Conservation (phyloP, 768 basidiomycete species). For the Sporobolomyces pararoseus region DNA sequence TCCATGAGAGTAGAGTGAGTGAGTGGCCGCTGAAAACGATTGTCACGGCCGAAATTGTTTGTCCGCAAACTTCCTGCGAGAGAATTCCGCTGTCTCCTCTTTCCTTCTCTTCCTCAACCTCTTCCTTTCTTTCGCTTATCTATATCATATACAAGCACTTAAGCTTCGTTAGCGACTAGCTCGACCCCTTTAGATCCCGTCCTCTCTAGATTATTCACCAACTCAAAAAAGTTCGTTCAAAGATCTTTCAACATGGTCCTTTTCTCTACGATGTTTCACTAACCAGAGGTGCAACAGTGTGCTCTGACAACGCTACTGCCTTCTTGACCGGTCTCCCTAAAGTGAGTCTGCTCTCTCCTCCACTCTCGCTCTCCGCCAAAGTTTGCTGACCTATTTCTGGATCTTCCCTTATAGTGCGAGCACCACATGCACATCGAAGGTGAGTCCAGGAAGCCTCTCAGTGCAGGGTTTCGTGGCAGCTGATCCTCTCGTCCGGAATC, state of each 20-base stretch:
- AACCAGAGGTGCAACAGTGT: slow-evolving; percentile 19
- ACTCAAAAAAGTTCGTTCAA: slow-evolving; percentile 13
- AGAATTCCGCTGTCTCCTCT: neutral
- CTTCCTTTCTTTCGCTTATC: neutral
- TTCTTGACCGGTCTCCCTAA: slow-evolving; percentile 37
- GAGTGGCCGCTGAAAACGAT: too few species aligned
- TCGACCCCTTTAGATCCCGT: too few species aligned
- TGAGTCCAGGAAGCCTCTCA: neutral
- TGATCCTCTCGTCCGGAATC: neutral
- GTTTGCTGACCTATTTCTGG: neutral
- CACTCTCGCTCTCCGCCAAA: neutral
- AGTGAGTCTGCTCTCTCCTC: neutral
- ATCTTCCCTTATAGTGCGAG: slow-evolving; percentile 28
- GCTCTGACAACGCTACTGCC: slow-evolving; percentile 1
- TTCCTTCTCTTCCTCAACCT: neutral
- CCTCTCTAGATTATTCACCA: neutral
- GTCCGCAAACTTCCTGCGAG: too few species aligned
- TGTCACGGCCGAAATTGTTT: too few species aligned
- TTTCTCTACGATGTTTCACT: too few species aligned
- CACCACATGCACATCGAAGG: slow-evolving; percentile 46
- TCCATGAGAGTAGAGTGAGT: too few species aligned
- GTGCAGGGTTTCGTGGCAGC: neutral
- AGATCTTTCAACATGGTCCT: too few species aligned
- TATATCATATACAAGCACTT: too few species aligned
- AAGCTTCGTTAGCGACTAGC: too few species aligned